A percentile compares a stretch with the other conserved stretches of the same genome.
Conservation (phyloP, 2,329 filamentous ascomycete species). For the Diplodia corticola region DNA sequence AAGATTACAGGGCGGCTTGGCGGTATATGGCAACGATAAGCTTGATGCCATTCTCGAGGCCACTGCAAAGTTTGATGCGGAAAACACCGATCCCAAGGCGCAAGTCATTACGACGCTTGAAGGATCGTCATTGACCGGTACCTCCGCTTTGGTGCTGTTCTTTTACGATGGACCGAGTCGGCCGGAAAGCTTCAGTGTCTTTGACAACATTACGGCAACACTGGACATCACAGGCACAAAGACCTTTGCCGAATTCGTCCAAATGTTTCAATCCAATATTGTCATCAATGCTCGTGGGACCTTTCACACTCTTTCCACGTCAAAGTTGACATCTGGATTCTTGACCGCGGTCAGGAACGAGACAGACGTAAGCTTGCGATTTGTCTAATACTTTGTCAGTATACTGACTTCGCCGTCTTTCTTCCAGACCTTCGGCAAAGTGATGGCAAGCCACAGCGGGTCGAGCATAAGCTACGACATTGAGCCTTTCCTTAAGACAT, state of each 20-base stretch:
- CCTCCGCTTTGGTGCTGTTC: background rate
- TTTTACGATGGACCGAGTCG: background rate
- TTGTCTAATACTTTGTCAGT: too few species aligned
- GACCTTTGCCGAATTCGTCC: background rate
- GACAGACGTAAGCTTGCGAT: background rate
- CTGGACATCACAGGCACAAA: background rate
- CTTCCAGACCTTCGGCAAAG: background rate
- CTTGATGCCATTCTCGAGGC: background rate
- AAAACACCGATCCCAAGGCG: background rate
- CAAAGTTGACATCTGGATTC: background rate
- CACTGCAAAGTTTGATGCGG: background rate
- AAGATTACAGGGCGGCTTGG: background rate
- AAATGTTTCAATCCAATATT: background rate
- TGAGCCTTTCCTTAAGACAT: constrained; percentile 1
- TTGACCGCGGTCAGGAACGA: background rate
- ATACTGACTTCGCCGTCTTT: background rate
- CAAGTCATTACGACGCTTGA: constrained; percentile 5
- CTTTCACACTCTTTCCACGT: background rate
- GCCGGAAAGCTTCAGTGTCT: background rate
- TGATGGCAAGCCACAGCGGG: constrained; percentile 4
- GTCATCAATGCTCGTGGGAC: background rate
- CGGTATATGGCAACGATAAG: background rate
- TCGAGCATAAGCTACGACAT: constrained; percentile 6
- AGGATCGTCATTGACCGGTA: background rate
- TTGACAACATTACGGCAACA: background rate